Percentiles rank a stretch among this genome's conserved stretches.
These are phyloP conservation scores for Mariannaea sp. DNA, from an alignment of 2,329 filamentous ascomycete genomes.

Conservation along the genomic window DNA sequence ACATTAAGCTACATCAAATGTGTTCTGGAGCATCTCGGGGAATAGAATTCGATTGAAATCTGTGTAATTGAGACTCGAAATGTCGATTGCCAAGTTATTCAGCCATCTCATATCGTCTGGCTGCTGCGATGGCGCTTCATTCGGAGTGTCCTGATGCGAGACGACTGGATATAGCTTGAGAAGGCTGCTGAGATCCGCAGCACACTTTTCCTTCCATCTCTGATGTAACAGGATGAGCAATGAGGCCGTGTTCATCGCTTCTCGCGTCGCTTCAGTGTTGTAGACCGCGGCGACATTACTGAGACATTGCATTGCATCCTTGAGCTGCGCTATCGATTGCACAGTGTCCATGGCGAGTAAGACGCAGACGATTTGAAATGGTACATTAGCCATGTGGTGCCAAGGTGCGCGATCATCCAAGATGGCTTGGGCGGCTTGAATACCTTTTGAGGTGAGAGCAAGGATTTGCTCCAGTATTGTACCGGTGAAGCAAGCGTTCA, in stretches of 20 bases:
- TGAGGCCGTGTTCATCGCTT: constrained; percentile 59
- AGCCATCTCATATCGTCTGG: constrained; percentile 42
- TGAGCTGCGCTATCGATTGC: constrained; percentile 52
- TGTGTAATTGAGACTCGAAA: constrained; percentile 49
- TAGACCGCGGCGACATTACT: constrained; percentile 49
- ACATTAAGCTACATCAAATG: background rate
- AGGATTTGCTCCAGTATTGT: constrained; percentile 53
- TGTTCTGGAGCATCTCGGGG: constrained; percentile 14
- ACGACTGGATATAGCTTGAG: constrained; percentile 42
- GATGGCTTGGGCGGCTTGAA: constrained; percentile 54
- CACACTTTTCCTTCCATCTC: constrained; percentile 52
- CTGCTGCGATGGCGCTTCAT: constrained; percentile 15
- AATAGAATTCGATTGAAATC: constrained; percentile 50
- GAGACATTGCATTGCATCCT: constrained; percentile 56
- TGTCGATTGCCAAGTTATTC: constrained; percentile 49
- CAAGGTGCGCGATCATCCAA: constrained; percentile 53
- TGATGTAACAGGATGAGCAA: constrained; percentile 59
- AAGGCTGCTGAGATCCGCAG: constrained; percentile 45
- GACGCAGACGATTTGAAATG: constrained; percentile 62
- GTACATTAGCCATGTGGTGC: constrained; percentile 65
- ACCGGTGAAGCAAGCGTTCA: constrained; percentile 51
- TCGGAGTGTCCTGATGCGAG: constrained; percentile 8
- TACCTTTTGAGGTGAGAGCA: constrained; percentile 48
- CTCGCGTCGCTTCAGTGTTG: constrained; percentile 53
- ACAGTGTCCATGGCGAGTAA: constrained; percentile 59